phyloP scores from a whole-genome alignment of 2,329 filamentous ascomycete genomes.

The Zopfia rhizophila region DNA sequence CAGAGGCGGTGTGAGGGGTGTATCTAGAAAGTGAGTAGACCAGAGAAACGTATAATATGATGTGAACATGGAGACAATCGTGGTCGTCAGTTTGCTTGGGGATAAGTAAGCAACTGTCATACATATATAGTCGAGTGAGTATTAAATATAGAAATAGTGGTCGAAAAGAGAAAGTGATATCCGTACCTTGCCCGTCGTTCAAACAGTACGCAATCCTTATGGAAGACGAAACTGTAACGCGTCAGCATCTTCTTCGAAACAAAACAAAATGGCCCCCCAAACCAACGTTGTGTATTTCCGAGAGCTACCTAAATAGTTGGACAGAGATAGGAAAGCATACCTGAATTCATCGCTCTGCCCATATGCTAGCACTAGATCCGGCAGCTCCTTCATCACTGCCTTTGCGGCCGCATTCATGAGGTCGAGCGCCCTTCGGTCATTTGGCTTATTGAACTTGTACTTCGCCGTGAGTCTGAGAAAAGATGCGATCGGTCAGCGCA shows the following conservation, averaged over 20 bases:
- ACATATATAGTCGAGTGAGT: no score
- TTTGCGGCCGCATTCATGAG: slow-evolving; percentile 96
- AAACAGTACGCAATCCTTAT: slow-evolving; percentile 83
- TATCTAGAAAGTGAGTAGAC: slow-evolving; percentile 78
- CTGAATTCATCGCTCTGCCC: slow-evolving; percentile 96
- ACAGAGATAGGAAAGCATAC: slow-evolving; percentile 53
- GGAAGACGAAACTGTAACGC: slow-evolving; percentile 79
- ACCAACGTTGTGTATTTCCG: no score
- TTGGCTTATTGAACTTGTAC: slow-evolving; percentile 90
- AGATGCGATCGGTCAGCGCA: slow-evolving; percentile 1
- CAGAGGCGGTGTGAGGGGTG: slow-evolving; percentile 74
- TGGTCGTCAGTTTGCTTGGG: slow-evolving; percentile 93
- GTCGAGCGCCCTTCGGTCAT: slow-evolving; percentile 85
- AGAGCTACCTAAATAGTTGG: no score
- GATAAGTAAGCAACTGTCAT: no score
- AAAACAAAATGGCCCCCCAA: slow-evolving; percentile 1
- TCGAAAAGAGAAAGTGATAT: slow-evolving; percentile 15
- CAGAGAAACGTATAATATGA: slow-evolving; percentile 88
- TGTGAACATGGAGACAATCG: slow-evolving; percentile 91
- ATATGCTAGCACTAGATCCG: slow-evolving; percentile 88
- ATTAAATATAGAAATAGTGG: slow-evolving; percentile 9
- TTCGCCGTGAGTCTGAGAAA: slow-evolving; percentile 77
- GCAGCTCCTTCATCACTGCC: slow-evolving; percentile 82
- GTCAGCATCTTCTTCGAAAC: slow-evolving; percentile 36
- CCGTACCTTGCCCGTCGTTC: slow-evolving; percentile 80